Evolutionary conservation across 192 early-diverging fungal genomes (phyloP).

Genomic region (Gonapodya sp.): DNA sequence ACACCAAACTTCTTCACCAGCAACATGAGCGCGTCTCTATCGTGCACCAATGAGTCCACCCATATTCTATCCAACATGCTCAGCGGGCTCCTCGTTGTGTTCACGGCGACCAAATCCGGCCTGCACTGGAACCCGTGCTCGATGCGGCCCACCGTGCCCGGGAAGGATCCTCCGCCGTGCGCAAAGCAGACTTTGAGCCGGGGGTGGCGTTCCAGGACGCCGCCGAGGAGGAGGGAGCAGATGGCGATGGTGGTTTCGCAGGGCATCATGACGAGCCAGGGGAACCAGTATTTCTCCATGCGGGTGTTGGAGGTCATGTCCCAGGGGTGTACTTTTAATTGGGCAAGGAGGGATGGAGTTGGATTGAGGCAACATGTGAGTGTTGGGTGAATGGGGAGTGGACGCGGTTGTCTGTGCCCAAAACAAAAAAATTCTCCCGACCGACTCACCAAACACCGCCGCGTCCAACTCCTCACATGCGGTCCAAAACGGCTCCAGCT

Average conservation of each 20-base stretch:
- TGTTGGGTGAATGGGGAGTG: too few species aligned
- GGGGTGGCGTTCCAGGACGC: slow-evolving; percentile 54
- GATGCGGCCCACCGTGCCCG: slow-evolving; percentile 54
- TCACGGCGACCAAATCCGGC: slow-evolving; percentile 51
- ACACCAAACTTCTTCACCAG: slow-evolving; percentile 56
- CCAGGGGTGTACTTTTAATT: slow-evolving; percentile 43
- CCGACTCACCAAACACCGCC: slow-evolving; percentile 35
- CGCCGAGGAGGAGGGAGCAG: slow-evolving; percentile 53
- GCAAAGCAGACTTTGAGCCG: slow-evolving; percentile 52
- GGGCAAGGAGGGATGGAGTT: too few species aligned
- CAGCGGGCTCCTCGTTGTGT: slow-evolving; percentile 39
- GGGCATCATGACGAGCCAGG: slow-evolving; percentile 53
- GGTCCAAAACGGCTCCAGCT: slow-evolving; percentile 52
- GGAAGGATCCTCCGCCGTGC: slow-evolving; percentile 59
- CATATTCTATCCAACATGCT: slow-evolving; percentile 39
- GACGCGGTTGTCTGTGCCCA: too few species aligned
- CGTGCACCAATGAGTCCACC: slow-evolving; percentile 56
- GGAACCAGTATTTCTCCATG: slow-evolving; percentile 63
- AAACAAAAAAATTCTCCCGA: too few species aligned
- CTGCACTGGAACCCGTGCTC: slow-evolving; percentile 54
- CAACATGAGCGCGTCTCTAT: slow-evolving; percentile 50
- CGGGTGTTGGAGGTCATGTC: slow-evolving; percentile 48
- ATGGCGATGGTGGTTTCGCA: slow-evolving; percentile 60
- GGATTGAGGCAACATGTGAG: too few species aligned
- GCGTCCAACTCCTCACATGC: slow-evolving; percentile 55